These are phyloP conservation scores for Meyerozyma smithsonii DNA, from an alignment of 1,139 yeast genomes.

Conservation along the genomic window DNA sequence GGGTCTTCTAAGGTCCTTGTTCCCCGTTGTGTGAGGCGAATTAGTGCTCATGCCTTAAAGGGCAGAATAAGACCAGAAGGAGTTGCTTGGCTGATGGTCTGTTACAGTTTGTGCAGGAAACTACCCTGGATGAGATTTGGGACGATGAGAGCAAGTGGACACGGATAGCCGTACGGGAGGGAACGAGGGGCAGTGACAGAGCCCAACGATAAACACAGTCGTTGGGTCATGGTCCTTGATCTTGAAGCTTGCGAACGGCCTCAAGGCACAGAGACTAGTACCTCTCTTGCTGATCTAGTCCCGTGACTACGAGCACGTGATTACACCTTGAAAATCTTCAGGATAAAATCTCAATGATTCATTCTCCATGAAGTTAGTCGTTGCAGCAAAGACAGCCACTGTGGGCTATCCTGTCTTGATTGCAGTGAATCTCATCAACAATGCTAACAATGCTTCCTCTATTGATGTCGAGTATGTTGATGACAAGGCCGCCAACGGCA, in stretches of 20 bases:
- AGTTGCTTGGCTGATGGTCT: background rate
- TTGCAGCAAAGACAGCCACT: conserved; percentile 83
- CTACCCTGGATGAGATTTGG: too few species aligned
- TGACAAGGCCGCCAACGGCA: conserved; percentile 45
- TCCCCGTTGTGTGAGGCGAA: background rate
- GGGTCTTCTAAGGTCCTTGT: conserved; percentile 33
- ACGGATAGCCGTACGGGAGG: too few species aligned
- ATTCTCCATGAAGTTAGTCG: conserved; percentile 33
- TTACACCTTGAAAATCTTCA: background rate
- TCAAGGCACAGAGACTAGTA: too few species aligned
- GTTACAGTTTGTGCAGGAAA: background rate
- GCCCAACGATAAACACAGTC: too few species aligned
- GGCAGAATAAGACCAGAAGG: background rate
- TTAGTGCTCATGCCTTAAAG: background rate
- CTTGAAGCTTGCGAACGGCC: too few species aligned
- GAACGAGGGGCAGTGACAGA: too few species aligned
- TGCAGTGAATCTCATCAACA: conserved; percentile 72
- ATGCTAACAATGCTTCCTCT: conserved; percentile 41
- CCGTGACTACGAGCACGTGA: too few species aligned
- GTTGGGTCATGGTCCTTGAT: too few species aligned
- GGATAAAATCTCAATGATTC: background rate
- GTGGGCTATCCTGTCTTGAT: conserved; percentile 78
- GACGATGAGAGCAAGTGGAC: too few species aligned
- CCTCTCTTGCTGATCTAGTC: too few species aligned
- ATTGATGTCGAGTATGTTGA: conserved; percentile 65